Percentiles rank a stretch among this genome's conserved stretches.
These are phyloP conservation scores for Quercus rubra DNA, from an alignment of 306 rosid species.

Conservation along the genomic window DNA sequence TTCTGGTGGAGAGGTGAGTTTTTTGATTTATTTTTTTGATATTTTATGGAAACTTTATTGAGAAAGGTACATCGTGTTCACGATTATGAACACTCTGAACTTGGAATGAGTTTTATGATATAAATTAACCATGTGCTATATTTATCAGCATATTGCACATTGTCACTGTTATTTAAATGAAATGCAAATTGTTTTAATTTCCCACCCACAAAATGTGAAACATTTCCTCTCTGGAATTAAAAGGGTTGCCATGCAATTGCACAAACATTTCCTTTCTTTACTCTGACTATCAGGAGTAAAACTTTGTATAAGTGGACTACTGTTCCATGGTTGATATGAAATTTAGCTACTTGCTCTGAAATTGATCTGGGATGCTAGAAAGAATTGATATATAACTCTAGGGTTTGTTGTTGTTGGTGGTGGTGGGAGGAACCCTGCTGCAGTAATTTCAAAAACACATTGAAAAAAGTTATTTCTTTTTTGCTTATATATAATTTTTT, in stretches of 20 bases:
- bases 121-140: conserved; percentile 10
- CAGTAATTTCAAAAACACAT: background rate
- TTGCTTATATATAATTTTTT: background rate
- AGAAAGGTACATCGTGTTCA: too few species aligned
- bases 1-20: background rate
- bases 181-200: conserved; percentile 1
- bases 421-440: too few species aligned
- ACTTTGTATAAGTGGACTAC: background rate
- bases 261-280: background rate
- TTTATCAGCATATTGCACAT: background rate
- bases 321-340: background rate
- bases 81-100: too few species aligned
- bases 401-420: too few species aligned
- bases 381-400: too few species aligned
- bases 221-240: background rate
- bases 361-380: background rate
- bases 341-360: background rate
- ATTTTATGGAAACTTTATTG: too few species aligned
- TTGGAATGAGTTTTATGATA: background rate
- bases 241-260: background rate
- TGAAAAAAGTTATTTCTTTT: background rate
- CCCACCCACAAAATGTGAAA: background rate
- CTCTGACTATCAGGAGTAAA: background rate
- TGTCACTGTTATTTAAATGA: background rate
- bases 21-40: too few species aligned